Base-by-base conservation (phyloP, 306 rosid species). In the Lupinus albus region DNA sequence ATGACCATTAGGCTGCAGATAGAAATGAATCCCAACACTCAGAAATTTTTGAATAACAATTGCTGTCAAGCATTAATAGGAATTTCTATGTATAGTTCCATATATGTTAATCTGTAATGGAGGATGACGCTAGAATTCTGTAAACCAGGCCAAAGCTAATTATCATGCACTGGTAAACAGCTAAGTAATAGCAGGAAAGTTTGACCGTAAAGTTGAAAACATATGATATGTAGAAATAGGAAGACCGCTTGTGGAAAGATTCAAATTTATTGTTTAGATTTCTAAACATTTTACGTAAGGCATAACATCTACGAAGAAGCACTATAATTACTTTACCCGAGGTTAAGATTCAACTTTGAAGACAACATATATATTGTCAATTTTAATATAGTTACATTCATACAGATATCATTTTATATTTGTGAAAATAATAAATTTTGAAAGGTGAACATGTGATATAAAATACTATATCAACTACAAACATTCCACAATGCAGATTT, bases 1-100 rank as follows among this genome's bases (percentile, higher is more conserved):
- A 64, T 89, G 86, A 55, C 80, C 91, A 71, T 93, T 93, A 67
- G 98, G 97, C 98, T 93, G 84, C 81, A 85, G 32, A 77, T 17
- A 71, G 66, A 85, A 32, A 73, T 10, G 64, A 73, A 71, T 49
- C 53, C 33, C 68, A 58, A 56, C 66, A 67, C 32, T 38, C 33
- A 78, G 44, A 59, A 60, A 36, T 53, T 61, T 38, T 15, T 7
- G 7, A 39, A 67, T 49, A 25, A 52, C 61, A 30, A 16, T 61
- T 68, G 15, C 14, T 20, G 18, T 68, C 62, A 52, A 32, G 64
- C 45, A 68, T 52, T 35, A 30, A 68, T 49, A 21, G 17, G 25
- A 60, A 65, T 38, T 56, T 35, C 20, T 18, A 25, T 9, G 67
- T 47, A 44, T 42, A 14, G 35, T 25, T 45, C 39, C 35, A 46